Percentiles rank a stretch among this genome's conserved stretches.
Evolutionary conservation across 192 early-diverging fungal species (phyloP).

Genomic region (Thoreauomyces humboldtii): DNA sequence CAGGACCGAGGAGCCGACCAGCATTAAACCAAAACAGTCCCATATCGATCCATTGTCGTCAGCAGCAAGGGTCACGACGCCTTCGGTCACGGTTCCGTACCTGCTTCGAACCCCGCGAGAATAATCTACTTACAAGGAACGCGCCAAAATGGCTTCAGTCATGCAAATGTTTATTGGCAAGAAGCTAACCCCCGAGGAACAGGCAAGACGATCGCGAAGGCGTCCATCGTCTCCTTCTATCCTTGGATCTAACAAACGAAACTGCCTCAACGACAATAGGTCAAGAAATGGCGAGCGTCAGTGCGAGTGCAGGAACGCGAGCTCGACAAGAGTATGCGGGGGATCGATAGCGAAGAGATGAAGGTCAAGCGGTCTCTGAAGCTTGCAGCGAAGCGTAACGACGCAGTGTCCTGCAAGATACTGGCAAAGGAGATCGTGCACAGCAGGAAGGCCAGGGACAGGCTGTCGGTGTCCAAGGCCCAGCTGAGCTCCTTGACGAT

Average conservation of each 20-base stretch:
- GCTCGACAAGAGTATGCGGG: constrained; percentile 77
- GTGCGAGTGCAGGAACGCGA: constrained; percentile 83
- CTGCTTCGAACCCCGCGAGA: no score
- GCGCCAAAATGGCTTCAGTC: constrained; percentile 30
- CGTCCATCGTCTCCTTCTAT: no score
- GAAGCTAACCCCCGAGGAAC: constrained; percentile 49
- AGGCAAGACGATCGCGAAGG: no score
- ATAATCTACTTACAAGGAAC: no score
- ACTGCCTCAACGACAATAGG: constrained; percentile 43
- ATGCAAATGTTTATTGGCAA: constrained; percentile 42
- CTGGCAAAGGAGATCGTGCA: constrained; percentile 85
- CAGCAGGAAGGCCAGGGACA: constrained; percentile 72
- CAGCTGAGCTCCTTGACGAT: constrained; percentile 88
- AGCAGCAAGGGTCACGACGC: background rate
- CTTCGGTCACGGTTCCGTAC: background rate
- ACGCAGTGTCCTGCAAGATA: constrained; percentile 53
- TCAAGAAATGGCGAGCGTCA: constrained; percentile 86
- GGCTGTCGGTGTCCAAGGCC: constrained; percentile 83
- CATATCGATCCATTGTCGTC: background rate
- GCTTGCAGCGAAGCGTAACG: constrained; percentile 83
- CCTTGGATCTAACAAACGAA: no score
- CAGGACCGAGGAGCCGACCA: no score
- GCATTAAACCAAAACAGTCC: background rate
- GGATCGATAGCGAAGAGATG: constrained; percentile 78
- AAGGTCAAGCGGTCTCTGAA: constrained; percentile 81